Percentiles rank a stretch among this genome's conserved stretches.
These are phyloP conservation scores for Stropharia rugosoannulata DNA, from an alignment of 768 basidiomycete genomes.

Conservation along the genomic window DNA sequence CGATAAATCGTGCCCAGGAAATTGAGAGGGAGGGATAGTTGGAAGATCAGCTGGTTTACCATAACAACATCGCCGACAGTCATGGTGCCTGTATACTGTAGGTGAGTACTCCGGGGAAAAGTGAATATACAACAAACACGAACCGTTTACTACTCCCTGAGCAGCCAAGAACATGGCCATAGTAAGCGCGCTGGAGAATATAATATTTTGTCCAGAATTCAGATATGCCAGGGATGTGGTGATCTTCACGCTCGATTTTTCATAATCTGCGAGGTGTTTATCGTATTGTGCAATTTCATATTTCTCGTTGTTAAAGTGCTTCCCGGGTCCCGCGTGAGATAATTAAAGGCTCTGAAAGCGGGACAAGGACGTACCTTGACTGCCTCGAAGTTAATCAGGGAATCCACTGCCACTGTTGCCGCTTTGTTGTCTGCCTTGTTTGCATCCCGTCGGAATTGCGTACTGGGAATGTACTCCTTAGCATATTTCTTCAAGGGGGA, in stretches of 20 bases:
- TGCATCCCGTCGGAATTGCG: slow-evolving; percentile 89
- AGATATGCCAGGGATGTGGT: slow-evolving; percentile 90
- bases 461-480: slow-evolving; percentile 43
- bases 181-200: slow-evolving; percentile 92
- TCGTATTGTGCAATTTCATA: slow-evolving; percentile 93
- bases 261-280: slow-evolving; percentile 80
- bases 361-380: slow-evolving; percentile 70
- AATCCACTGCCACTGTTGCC: slow-evolving; percentile 91
- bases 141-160: slow-evolving; percentile 90
- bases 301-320: slow-evolving; percentile 98
- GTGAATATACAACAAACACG: slow-evolving; percentile 12
- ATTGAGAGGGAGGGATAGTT: slow-evolving; percentile 93
- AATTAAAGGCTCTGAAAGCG: not conserved
- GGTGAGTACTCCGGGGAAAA: not conserved
- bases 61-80: slow-evolving; percentile 98
- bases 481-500: not conserved
- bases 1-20: slow-evolving; percentile 98
- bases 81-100: slow-evolving; percentile 73
- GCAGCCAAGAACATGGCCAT: slow-evolving; percentile 96
- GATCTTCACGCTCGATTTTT: slow-evolving; percentile 91
- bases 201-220: slow-evolving; percentile 96
- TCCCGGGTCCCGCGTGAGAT: slow-evolving; percentile 1
- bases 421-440: slow-evolving; percentile 97
- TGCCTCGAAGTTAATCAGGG: slow-evolving; percentile 97
- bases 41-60: slow-evolving; percentile 99